Conservation (phyloP, 2,329 filamentous ascomycete genomes). For the Hypomyces perniciosus region DNA sequence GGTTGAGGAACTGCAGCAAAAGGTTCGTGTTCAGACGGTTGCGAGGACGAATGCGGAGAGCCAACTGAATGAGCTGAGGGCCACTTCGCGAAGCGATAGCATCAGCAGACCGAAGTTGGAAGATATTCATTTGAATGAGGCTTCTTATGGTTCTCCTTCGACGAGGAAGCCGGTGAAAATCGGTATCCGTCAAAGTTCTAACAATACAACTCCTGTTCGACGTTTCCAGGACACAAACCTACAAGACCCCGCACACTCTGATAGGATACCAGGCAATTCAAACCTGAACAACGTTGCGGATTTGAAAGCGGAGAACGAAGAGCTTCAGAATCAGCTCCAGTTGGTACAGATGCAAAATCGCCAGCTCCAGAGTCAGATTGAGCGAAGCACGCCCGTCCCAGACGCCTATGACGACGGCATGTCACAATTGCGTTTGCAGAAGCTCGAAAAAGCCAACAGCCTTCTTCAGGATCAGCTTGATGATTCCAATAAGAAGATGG, state of each 20-base stretch:
- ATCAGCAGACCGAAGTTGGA: conserved; percentile 71
- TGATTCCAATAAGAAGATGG: conserved; percentile 88
- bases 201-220: conserved; percentile 70
- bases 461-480: conserved; percentile 91
- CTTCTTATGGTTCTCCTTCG: conserved; percentile 69
- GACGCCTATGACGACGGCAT: conserved; percentile 71
- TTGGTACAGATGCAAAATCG: conserved; percentile 92
- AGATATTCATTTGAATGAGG: conserved; percentile 81
- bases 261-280: conserved; percentile 73
- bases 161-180: conserved; percentile 54
- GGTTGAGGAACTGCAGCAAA: conserved; percentile 82
- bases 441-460: conserved; percentile 87
- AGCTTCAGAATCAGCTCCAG: conserved; percentile 90
- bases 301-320: conserved; percentile 80
- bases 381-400: conserved; percentile 56
- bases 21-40: conserved; percentile 75
- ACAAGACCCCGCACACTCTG: conserved; percentile 75
- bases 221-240: conserved; percentile 57
- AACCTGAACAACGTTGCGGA: conserved; percentile 87
- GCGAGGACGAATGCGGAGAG: conserved; percentile 75
- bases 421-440: conserved; percentile 74
- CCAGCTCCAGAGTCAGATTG: conserved; percentile 82
- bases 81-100: conserved; percentile 60
- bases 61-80: conserved; percentile 72
- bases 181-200: conserved; percentile 58